These are phyloP conservation scores for Alternaria angustiovoidea DNA, from an alignment of 2,329 filamentous ascomycete genomes.

Conservation along the genomic window DNA sequence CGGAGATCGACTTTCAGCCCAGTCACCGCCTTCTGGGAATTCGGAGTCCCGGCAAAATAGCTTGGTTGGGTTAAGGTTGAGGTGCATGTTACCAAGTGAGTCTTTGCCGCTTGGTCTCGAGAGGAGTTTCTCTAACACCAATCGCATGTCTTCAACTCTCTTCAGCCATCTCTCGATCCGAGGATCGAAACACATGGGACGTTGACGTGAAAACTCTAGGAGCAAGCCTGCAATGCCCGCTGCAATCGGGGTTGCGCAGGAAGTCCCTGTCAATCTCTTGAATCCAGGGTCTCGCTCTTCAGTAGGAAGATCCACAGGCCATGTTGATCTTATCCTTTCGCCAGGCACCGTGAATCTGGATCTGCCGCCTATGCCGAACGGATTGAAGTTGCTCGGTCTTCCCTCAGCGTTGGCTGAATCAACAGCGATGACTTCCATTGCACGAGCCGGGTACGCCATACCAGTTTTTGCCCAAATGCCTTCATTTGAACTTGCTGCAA, in stretches of 20 bases:
- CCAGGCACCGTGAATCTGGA: background rate
- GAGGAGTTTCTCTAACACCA: no score
- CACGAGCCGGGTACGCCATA: conserved; percentile 20
- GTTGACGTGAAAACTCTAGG: conserved; percentile 10
- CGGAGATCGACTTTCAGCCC: no score
- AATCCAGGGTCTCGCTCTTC: background rate
- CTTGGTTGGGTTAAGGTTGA: no score
- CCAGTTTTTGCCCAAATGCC: background rate
- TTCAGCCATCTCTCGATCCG: background rate
- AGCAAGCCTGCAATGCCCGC: conserved; percentile 16
- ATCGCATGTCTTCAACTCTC: no score
- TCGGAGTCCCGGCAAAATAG: no score
- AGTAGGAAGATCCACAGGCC: background rate
- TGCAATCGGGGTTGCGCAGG: conserved; percentile 19
- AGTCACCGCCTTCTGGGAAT: no score
- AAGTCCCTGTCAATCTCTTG: conserved; percentile 13
- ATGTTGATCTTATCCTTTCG: background rate
- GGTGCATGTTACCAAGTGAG: no score
- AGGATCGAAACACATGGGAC: background rate
- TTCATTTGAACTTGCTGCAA: no score
- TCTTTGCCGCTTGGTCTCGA: no score
- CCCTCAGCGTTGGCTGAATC: conserved; percentile 15
- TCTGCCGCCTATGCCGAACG: background rate
- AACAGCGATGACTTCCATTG: conserved; percentile 17
- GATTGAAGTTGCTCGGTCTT: conserved; percentile 11